These are phyloP conservation scores for Rhodotorula sp. DNA, from an alignment of 1,284 basidiomycete species.

Conservation along the genomic window DNA sequence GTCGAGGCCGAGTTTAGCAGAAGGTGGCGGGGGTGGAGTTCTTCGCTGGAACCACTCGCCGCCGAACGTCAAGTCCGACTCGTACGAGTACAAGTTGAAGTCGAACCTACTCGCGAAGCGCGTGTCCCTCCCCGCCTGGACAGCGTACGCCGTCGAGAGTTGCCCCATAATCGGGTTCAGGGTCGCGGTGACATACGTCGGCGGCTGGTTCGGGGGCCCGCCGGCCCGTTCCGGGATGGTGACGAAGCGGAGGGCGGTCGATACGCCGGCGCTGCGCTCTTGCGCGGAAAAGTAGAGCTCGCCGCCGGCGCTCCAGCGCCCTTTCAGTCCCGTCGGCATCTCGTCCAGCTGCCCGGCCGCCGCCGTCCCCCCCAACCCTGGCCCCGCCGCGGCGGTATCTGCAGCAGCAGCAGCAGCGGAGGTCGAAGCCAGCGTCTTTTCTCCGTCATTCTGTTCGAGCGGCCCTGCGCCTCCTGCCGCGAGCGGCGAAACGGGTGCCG, in stretches of 20 bases:
- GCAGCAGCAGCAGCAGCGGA: background rate
- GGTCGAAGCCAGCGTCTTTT: background rate
- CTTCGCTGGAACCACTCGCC: slow-evolving; percentile 37
- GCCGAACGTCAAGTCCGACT: slow-evolving; percentile 83
- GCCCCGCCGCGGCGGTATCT: background rate
- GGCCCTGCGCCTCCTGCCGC: background rate
- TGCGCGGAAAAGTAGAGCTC: slow-evolving; percentile 92
- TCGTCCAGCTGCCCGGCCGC: slow-evolving; percentile 28
- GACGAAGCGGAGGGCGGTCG: slow-evolving; percentile 87
- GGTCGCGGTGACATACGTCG: slow-evolving; percentile 88
- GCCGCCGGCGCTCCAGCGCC: slow-evolving; percentile 84
- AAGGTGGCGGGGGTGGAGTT: background rate
- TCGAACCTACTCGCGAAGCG: slow-evolving; percentile 87
- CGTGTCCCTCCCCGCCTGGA: slow-evolving; percentile 80
- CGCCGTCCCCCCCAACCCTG: slow-evolving; percentile 1
- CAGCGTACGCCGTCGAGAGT: slow-evolving; percentile 84
- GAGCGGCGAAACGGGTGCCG: background rate
- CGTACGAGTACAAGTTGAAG: slow-evolving; percentile 95
- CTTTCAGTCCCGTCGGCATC: slow-evolving; percentile 63
- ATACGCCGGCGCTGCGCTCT: slow-evolving; percentile 90
- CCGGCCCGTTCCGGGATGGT: slow-evolving; percentile 70
- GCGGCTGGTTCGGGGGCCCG: slow-evolving; percentile 55
- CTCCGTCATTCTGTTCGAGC: background rate
- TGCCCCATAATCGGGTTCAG: slow-evolving; percentile 98
- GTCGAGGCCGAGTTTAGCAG: too few species aligned